These are phyloP conservation scores for Lachnellula arida DNA, from an alignment of 2,329 filamentous ascomycete genomes.

Conservation along the genomic window DNA sequence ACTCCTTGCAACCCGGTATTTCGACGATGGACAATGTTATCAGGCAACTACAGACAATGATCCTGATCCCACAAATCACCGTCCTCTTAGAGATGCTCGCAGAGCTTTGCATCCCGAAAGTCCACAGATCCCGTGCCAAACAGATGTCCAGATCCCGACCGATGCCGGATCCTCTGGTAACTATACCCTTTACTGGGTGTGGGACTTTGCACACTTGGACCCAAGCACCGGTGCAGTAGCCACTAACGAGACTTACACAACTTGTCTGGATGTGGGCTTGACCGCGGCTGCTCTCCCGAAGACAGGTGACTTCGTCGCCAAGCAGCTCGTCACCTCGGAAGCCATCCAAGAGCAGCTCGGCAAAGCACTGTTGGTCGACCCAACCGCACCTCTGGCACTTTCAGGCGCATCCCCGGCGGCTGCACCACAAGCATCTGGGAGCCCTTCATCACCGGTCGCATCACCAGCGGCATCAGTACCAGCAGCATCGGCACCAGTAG, in stretches of 20 bases:
- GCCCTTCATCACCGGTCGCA: not conserved
- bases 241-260: conserved; percentile 55
- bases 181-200: conserved; percentile 92
- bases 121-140: conserved; percentile 71
- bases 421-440: conserved; percentile 1
- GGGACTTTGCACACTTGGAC: conserved; percentile 77
- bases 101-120: conserved; percentile 46
- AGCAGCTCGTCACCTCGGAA: not conserved
- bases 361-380: conserved; percentile 7
- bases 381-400: not conserved
- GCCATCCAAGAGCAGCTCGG: conserved; percentile 8
- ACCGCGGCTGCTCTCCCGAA: conserved; percentile 16
- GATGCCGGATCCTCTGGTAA: conserved; percentile 56
- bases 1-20: conserved; percentile 73
- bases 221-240: conserved; percentile 37
- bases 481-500: conserved; percentile 3
- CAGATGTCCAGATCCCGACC: conserved; percentile 69
- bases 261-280: conserved; percentile 48
- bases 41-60: conserved; percentile 57
- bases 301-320: not conserved
- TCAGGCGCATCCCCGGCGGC: not conserved
- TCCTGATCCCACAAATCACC: not conserved
- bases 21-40: conserved; percentile 87
- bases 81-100: conserved; percentile 53
- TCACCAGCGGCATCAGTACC: not conserved